Percentiles rank a stretch among this genome's conserved stretches.
These are phyloP conservation scores for Priceomyces medius DNA, from an alignment of 805 yeast genomes.

Conservation along the genomic window DNA sequence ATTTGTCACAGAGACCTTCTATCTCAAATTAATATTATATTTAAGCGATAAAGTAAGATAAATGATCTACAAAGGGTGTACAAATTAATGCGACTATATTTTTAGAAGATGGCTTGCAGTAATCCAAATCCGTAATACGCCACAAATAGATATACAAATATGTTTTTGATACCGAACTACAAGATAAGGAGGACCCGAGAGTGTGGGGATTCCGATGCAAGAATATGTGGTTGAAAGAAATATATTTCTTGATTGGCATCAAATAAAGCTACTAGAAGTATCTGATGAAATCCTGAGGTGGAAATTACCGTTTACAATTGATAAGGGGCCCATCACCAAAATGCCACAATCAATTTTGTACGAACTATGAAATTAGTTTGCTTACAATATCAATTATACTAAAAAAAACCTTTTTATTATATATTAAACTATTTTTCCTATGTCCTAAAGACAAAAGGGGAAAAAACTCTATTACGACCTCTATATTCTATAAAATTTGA, in stretches of 20 bases:
- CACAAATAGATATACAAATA: slow-evolving; percentile 6
- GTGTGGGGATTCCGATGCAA: too few relatives aligned
- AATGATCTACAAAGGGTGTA: slow-evolving; percentile 1
- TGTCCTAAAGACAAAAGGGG: not conserved
- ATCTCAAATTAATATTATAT: not conserved
- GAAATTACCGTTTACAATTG: too few relatives aligned
- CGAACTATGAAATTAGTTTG: too few relatives aligned
- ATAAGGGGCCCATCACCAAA: too few relatives aligned
- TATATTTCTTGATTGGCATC: too few relatives aligned
- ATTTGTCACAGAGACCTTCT: not conserved
- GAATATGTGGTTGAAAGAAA: too few relatives aligned
- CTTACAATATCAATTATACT: too few relatives aligned
- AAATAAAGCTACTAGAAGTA: too few relatives aligned
- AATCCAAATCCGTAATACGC: slow-evolving; percentile 2
- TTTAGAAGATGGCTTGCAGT: slow-evolving; percentile 4
- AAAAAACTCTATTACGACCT: not conserved
- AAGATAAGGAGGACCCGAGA: too few relatives aligned
- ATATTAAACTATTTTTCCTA: not conserved
- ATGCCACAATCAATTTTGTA: too few relatives aligned
- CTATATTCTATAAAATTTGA: not conserved
- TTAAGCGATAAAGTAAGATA: not conserved
- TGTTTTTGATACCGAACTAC: too few relatives aligned
- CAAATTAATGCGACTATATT: slow-evolving; percentile 2
- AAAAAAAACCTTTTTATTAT: not conserved
- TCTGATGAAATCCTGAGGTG: too few relatives aligned